Evolutionary conservation across 2,329 filamentous ascomycete genomes (phyloP).

Genomic region (Colletotrichum trifolii): DNA sequence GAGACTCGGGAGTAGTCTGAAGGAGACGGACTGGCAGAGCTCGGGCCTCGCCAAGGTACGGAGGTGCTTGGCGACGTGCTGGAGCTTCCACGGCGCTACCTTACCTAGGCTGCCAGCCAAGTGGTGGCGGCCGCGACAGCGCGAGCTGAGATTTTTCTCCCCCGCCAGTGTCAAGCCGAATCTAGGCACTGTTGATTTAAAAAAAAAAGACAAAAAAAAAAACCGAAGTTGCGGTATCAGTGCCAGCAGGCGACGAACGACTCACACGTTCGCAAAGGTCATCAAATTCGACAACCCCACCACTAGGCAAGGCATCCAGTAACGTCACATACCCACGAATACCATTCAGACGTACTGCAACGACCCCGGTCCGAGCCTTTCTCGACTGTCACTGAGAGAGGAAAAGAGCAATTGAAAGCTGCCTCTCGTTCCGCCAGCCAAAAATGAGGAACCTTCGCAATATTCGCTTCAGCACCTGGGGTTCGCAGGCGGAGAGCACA

Average conservation of each 20-base stretch:
- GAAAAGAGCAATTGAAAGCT: neutral
- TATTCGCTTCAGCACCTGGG: conserved; percentile 74
- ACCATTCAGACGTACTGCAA: no score
- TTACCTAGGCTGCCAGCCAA: conserved; percentile 1
- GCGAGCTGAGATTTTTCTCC: conserved; percentile 14
- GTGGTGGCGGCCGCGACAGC: conserved; percentile 8
- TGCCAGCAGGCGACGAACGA: conserved; percentile 12
- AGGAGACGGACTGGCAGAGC: neutral
- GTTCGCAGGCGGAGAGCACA: conserved; percentile 7
- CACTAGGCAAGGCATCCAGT: neutral
- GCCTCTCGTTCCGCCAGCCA: neutral
- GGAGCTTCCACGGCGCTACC: neutral
- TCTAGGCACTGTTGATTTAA: neutral
- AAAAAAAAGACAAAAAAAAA: neutral
- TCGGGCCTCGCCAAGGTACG: conserved; percentile 30
- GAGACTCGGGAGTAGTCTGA: no score
- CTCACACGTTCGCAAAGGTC: conserved; percentile 16
- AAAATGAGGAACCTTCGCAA: conserved; percentile 89
- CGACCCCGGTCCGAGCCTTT: neutral
- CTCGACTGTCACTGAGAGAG: neutral
- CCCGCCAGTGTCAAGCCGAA: no score
- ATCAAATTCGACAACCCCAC: conserved; percentile 14
- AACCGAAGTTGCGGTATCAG: conserved; percentile 19
- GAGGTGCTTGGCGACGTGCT: conserved; percentile 19
- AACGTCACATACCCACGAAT: no score